Evolutionary conservation across 2,329 filamentous ascomycete species (phyloP), one percentile per base, ranked within the genome.

Genomic region (Hypoxylon sp.): DNA sequence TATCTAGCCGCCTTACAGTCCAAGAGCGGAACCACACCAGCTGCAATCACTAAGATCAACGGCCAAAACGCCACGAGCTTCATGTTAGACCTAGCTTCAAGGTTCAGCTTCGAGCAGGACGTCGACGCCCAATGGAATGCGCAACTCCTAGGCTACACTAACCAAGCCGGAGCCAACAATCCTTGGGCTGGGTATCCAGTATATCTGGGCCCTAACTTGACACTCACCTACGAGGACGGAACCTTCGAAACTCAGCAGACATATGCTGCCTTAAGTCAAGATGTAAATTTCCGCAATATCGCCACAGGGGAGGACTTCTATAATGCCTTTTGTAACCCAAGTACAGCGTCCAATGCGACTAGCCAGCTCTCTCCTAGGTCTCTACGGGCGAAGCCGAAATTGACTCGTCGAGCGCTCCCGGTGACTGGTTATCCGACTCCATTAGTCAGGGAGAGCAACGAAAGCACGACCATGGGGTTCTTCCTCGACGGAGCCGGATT

Each of bases 21-120:
- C 3, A 61, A 66, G n/a, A 48, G 53, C 8, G 61, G 54, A 8
- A 67, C 58, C 67, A 77, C 75, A 5, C 82, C 86, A 1, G 86
- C 85, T 0, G 81, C 85, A 0, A 81, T 91, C 35, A 78, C 79
- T 0, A 77, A 83, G 64, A 90, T 91, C 75, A 87, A 91, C 72
- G 88, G 85, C n/a, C 76, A 84, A 49, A 81, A 88, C 48, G 86
- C 84, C 2, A 81, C 82, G 5, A 80, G 81, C 0, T 86, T 82
- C 66, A 79, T 89, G 17, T 79, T 84, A 46, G 79, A 85, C 1
- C 83, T 82, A 75, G 81, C 83, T 8, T 78, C 83, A 55, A 80
- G 79, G 35, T 76, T 76, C 58, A 84, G 85, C 61, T 80, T 77
- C 30, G 81, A 84, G 31, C 88, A 90, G 69, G 88, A 90, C 69